Conservation (phyloP, 1,284 basidiomycete species). For the Microbotryum intermedium region DNA sequence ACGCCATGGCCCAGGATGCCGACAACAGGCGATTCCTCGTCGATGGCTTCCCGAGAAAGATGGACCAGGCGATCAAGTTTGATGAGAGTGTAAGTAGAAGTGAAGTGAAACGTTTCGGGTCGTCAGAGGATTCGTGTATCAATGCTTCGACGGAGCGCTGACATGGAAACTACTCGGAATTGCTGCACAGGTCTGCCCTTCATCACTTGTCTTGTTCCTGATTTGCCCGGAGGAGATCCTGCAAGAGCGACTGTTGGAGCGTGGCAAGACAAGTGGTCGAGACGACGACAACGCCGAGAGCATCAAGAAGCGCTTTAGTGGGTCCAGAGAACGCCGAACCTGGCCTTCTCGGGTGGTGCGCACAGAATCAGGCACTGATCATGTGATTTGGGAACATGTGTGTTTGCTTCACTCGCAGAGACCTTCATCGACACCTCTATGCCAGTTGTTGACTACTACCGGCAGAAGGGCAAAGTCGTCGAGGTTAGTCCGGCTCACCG, state of each 20-base stretch:
- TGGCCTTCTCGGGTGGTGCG: not conserved
- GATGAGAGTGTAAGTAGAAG: slow-evolving; percentile 62
- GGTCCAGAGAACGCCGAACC: no score
- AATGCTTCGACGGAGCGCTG: not conserved
- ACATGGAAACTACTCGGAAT: not conserved
- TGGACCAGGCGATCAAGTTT: slow-evolving; percentile 95
- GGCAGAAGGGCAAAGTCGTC: slow-evolving; percentile 60
- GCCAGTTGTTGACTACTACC: slow-evolving; percentile 89
- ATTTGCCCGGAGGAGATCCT: slow-evolving; percentile 84
- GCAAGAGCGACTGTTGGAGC: slow-evolving; percentile 72
- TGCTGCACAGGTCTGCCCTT: slow-evolving; percentile 59
- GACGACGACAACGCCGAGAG: slow-evolving; percentile 94
- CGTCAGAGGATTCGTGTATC: not conserved
- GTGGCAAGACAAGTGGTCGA: slow-evolving; percentile 87
- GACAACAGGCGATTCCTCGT: slow-evolving; percentile 84
- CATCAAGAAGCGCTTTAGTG: slow-evolving; percentile 92
- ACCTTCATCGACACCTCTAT: slow-evolving; percentile 90
- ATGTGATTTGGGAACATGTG: slow-evolving; percentile 1
- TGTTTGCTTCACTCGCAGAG: slow-evolving; percentile 43
- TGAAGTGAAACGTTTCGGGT: no score
- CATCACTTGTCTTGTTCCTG: slow-evolving; percentile 77
- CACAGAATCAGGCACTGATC: not conserved
- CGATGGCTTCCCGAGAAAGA: slow-evolving; percentile 96
- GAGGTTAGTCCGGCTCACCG: slow-evolving; percentile 50
- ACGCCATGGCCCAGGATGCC: slow-evolving; percentile 43